Conservation (phyloP, 2,329 filamentous ascomycete genomes). For the Pleochaeta shiraiana region DNA sequence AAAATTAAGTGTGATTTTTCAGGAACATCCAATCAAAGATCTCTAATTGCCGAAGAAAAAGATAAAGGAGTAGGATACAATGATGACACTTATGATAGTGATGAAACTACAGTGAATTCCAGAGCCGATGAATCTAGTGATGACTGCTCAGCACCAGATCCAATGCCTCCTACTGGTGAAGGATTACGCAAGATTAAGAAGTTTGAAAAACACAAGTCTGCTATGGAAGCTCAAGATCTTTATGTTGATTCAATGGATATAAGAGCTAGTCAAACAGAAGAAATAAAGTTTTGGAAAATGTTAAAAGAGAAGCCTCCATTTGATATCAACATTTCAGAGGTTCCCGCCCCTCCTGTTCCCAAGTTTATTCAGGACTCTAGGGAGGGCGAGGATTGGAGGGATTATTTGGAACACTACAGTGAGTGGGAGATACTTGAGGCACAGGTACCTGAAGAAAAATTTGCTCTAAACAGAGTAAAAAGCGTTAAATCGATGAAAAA, state of each 20-base stretch:
- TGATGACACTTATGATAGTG: too few species aligned
- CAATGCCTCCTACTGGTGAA: too few species aligned
- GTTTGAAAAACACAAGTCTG: background rate
- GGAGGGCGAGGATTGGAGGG: constrained; percentile 13
- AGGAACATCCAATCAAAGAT: too few species aligned
- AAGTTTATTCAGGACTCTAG: background rate
- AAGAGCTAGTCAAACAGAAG: constrained; percentile 12
- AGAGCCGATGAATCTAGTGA: background rate
- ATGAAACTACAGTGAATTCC: too few species aligned
- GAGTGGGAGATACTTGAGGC: constrained; percentile 15
- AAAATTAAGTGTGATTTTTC: background rate
- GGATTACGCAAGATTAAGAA: background rate
- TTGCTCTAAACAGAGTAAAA: constrained; percentile 10
- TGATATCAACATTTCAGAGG: constrained; percentile 8
- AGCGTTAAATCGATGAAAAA: constrained; percentile 2
- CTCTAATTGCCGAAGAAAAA: too few species aligned
- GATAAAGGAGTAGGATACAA: too few species aligned
- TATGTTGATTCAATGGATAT: constrained; percentile 15
- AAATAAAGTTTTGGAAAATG: constrained; percentile 15
- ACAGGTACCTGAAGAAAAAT: constrained; percentile 10
- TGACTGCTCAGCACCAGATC: too few species aligned
- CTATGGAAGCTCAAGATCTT: constrained; percentile 10
- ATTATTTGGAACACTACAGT: constrained; percentile 13
- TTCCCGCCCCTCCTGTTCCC: constrained; percentile 4
- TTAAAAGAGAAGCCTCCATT: constrained; percentile 14